Conservation (phyloP, 2,329 filamentous ascomycete species). For the Trichocomaceae sp. region DNA sequence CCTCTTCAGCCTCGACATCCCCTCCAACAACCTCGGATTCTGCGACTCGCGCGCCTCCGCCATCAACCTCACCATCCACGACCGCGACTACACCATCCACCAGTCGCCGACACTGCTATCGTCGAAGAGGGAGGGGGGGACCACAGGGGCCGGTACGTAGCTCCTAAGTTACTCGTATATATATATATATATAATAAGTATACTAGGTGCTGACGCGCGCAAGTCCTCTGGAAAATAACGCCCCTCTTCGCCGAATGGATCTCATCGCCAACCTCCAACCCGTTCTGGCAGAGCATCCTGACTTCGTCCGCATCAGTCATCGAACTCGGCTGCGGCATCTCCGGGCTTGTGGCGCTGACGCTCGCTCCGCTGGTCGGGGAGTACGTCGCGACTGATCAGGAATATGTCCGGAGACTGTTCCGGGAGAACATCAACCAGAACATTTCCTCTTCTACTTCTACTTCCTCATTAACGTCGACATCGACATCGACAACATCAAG, state of each 20-base stretch:
- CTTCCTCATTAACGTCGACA: no score
- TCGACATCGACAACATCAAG: background rate
- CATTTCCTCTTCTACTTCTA: background rate
- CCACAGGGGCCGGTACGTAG: constrained; percentile 59
- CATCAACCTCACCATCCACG: constrained; percentile 62
- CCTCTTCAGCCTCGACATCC: constrained; percentile 70
- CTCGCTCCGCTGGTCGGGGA: constrained; percentile 54
- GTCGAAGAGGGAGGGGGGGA: constrained; percentile 66
- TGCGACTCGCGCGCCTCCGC: constrained; percentile 62
- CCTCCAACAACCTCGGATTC: constrained; percentile 76
- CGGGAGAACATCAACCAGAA: constrained; percentile 62
- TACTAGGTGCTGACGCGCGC: no score
- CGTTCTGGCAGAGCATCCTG: constrained; percentile 56
- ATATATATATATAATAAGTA: no score
- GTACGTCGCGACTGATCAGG: constrained; percentile 81
- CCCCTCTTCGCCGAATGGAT: constrained; percentile 79
- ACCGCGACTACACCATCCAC: constrained; percentile 64
- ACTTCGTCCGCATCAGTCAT: constrained; percentile 54
- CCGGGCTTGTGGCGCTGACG: constrained; percentile 67
- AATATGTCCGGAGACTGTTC: constrained; percentile 73
- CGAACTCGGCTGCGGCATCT: constrained; percentile 85
- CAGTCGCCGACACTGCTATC: constrained; percentile 79
- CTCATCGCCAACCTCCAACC: constrained; percentile 47
- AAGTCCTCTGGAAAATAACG: constrained; percentile 87
- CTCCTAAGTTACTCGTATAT: no score